phyloP scores from a whole-genome alignment of 805 yeast genomes.

The Pichia nanzhaoensis region DNA sequence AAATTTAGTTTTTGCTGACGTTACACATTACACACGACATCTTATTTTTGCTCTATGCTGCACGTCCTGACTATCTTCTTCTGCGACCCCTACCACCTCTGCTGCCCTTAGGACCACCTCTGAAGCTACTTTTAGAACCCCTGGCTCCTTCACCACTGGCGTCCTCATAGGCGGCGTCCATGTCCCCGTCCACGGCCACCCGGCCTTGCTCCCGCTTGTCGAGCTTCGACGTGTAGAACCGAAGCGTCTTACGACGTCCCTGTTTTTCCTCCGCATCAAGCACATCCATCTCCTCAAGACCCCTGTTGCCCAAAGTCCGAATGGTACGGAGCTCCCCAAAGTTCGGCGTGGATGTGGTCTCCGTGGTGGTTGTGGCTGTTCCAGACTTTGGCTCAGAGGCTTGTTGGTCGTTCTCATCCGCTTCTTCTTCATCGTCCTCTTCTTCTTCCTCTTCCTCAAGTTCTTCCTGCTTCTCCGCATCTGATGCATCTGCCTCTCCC shows the following conservation, averaged over 20 bases:
- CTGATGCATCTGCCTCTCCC: conserved; percentile 23
- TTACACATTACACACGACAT: too few relatives aligned
- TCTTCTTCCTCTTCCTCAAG: conserved; percentile 21
- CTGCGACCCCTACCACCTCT: too few relatives aligned
- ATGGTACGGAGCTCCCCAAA: conserved; percentile 34
- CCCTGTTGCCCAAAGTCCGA: conserved; percentile 29
- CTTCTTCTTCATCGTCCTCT: conserved; percentile 17
- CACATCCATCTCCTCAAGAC: conserved; percentile 67
- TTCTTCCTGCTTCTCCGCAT: conserved; percentile 10
- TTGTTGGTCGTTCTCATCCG: conserved; percentile 13
- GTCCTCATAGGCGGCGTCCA: conserved; percentile 8
- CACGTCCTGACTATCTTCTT: too few relatives aligned
- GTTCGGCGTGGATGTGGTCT: conserved; percentile 31
- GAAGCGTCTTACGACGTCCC: conserved; percentile 69
- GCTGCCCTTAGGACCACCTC: not conserved
- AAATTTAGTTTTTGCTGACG: too few relatives aligned
- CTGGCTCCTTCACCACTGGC: not conserved
- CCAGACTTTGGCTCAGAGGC: conserved; percentile 29
- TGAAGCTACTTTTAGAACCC: too few relatives aligned
- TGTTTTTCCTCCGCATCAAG: conserved; percentile 84
- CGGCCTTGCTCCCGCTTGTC: conserved; percentile 33
- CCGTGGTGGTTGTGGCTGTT: conserved; percentile 19
- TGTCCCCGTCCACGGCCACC: conserved; percentile 5
- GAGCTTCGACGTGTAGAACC: conserved; percentile 95
- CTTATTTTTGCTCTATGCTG: too few relatives aligned